A percentile compares a stretch with the other conserved stretches of the same genome.
Conservation (phyloP, 805 yeast species). For the Pichia cabralensis region DNA sequence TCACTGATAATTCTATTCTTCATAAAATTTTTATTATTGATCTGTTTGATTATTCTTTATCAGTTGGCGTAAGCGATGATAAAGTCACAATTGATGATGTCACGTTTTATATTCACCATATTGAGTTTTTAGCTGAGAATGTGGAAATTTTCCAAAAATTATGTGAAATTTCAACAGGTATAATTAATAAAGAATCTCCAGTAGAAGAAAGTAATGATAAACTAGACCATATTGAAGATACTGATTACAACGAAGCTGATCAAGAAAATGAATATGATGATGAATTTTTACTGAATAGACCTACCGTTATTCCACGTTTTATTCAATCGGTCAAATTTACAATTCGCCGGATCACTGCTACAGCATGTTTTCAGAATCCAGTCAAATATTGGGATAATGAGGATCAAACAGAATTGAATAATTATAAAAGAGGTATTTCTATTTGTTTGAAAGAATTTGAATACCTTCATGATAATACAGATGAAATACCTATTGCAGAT, state of each 20-base stretch:
- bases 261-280: neutral
- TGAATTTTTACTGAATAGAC: too few relatives aligned
- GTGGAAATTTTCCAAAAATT: slow-evolving; percentile 11
- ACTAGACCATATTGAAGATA: neutral
- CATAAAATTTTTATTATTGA: slow-evolving; percentile 14
- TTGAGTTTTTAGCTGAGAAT: slow-evolving; percentile 8
- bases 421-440: slow-evolving; percentile 20
- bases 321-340: slow-evolving; percentile 7
- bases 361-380: slow-evolving; percentile 23
- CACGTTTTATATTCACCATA: slow-evolving; percentile 2
- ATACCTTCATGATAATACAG: slow-evolving; percentile 8
- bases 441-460: slow-evolving; percentile 5
- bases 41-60: slow-evolving; percentile 9
- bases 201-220: neutral
- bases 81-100: slow-evolving; percentile 5
- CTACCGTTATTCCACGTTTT: slow-evolving; percentile 8
- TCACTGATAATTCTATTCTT: slow-evolving; percentile 7
- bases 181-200: slow-evolving; percentile 1
- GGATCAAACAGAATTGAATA: slow-evolving; percentile 22
- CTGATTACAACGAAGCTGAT: neutral
- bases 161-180: slow-evolving; percentile 1
- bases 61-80: slow-evolving; percentile 8
- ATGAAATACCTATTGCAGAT: slow-evolving; percentile 8
- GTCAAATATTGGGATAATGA: slow-evolving; percentile 20
- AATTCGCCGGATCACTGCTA: slow-evolving; percentile 12